phyloP scores from a whole-genome alignment of 2,329 filamentous ascomycete genomes.

The Claviceps maximensis region DNA sequence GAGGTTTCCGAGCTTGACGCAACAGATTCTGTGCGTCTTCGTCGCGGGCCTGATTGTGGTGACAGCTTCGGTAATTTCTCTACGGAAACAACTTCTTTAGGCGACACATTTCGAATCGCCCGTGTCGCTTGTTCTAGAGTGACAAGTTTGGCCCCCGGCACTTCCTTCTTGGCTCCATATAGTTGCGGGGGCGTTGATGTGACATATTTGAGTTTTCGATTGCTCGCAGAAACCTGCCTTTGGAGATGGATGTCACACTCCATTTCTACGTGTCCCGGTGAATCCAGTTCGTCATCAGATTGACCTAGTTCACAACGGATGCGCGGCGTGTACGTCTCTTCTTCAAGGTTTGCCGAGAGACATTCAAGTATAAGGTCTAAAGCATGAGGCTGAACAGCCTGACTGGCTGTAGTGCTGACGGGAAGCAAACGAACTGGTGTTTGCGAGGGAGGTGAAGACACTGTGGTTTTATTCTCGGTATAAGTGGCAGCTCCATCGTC shows the following conservation, averaged over 20 bases:
- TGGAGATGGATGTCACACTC: slow-evolving; percentile 43
- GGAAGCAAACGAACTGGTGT: slow-evolving; percentile 28
- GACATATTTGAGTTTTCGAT: slow-evolving; percentile 19
- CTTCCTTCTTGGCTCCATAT: slow-evolving; percentile 12
- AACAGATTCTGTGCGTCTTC: slow-evolving; percentile 13
- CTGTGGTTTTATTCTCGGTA: slow-evolving; percentile 25
- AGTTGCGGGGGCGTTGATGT: background rate
- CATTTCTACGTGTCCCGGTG: slow-evolving; percentile 32
- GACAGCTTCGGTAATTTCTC: slow-evolving; percentile 25
- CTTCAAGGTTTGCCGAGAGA: slow-evolving; percentile 27
- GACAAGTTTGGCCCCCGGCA: slow-evolving; percentile 33
- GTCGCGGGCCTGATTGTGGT: slow-evolving; percentile 13
- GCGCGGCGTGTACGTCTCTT: slow-evolving; percentile 27
- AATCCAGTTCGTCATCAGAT: slow-evolving; percentile 48
- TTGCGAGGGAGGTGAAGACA: slow-evolving; percentile 30
- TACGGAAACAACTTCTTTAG: slow-evolving; percentile 26
- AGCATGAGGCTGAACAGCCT: slow-evolving; percentile 17
- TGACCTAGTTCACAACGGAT: slow-evolving; percentile 36
- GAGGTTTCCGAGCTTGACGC: slow-evolving; percentile 26
- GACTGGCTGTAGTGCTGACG: slow-evolving; percentile 9
- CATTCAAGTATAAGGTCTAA: slow-evolving; percentile 30
- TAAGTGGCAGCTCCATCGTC: slow-evolving; percentile 40
- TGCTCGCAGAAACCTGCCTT: slow-evolving; percentile 41
- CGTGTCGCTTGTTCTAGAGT: slow-evolving; percentile 39
- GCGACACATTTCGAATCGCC: slow-evolving; percentile 32